phyloP scores from a whole-genome alignment of 176 grass and related monocot species.

The Carex cristatella region DNA sequence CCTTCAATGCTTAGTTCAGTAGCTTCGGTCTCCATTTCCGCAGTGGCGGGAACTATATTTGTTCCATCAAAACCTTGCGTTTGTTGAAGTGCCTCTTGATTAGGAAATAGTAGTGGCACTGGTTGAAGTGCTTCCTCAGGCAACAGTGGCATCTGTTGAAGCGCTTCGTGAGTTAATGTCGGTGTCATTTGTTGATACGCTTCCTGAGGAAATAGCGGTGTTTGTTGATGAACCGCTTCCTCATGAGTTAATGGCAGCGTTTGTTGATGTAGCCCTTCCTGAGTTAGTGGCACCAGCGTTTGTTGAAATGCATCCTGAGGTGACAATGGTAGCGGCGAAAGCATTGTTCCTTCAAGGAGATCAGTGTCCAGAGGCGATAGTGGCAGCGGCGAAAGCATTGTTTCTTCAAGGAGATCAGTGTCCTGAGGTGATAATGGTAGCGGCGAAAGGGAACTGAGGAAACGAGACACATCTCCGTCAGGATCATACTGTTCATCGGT shows the following conservation, averaged over 20 bases:
- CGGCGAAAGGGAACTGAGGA: background rate
- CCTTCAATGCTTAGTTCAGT: background rate
- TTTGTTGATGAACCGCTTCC: background rate
- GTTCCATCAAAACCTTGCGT: background rate
- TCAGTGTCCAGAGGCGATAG: background rate
- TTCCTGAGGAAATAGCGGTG: background rate
- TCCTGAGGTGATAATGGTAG: background rate
- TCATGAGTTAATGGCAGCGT: background rate
- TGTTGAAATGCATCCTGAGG: background rate
- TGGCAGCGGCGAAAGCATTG: background rate
- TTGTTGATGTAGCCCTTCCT: background rate
- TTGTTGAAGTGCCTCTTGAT: background rate
- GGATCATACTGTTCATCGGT: slow-evolving; percentile 18
- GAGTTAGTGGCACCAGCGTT: background rate
- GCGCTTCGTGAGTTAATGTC: background rate
- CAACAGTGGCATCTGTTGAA: background rate
- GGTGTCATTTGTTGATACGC: too few species aligned
- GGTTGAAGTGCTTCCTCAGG: background rate
- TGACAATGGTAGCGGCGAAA: background rate
- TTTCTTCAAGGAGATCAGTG: background rate
- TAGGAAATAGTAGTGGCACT: background rate
- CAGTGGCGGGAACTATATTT: background rate
- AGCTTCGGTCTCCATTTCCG: background rate
- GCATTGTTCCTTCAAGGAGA: background rate
- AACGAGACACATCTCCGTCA: slow-evolving; percentile 1